phyloP scores from a whole-genome alignment of 305 asterid genomes.

The Fraxinus sp. region DNA sequence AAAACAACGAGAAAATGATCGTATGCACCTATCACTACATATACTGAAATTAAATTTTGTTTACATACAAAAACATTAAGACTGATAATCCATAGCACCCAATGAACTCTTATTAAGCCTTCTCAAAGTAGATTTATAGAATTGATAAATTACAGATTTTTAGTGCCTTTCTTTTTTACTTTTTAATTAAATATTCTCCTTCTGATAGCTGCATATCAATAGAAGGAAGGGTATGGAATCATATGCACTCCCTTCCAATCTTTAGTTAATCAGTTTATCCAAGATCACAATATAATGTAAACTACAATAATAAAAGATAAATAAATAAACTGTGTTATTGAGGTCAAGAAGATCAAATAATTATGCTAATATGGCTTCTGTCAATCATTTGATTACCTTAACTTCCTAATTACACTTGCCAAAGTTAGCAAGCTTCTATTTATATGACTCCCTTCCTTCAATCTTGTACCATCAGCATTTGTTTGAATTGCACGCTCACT shows the following conservation, averaged over 20 bases:
- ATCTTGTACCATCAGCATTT: slow-evolving; percentile 73
- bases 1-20: slow-evolving; percentile 2
- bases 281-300: neutral
- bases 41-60: neutral
- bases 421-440: slow-evolving; percentile 82
- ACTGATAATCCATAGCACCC: neutral
- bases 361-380: slow-evolving; percentile 11
- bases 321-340: neutral
- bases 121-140: neutral
- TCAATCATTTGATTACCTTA: slow-evolving; percentile 51
- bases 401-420: slow-evolving; percentile 89
- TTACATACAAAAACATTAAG: neutral
- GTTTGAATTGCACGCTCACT: slow-evolving; percentile 88
- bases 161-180: neutral
- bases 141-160: slow-evolving; percentile 6
- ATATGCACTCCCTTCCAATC: neutral
- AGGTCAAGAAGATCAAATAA: slow-evolving; percentile 10
- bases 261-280: neutral
- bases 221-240: neutral
- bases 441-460: slow-evolving; percentile 97
- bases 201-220: neutral
- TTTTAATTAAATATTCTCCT: neutral
- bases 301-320: neutral
- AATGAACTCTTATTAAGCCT: neutral
- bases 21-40: neutral